These are phyloP conservation scores for Wickerhamiella musiphila DNA, from an alignment of 805 yeast species.

Conservation along the genomic window DNA sequence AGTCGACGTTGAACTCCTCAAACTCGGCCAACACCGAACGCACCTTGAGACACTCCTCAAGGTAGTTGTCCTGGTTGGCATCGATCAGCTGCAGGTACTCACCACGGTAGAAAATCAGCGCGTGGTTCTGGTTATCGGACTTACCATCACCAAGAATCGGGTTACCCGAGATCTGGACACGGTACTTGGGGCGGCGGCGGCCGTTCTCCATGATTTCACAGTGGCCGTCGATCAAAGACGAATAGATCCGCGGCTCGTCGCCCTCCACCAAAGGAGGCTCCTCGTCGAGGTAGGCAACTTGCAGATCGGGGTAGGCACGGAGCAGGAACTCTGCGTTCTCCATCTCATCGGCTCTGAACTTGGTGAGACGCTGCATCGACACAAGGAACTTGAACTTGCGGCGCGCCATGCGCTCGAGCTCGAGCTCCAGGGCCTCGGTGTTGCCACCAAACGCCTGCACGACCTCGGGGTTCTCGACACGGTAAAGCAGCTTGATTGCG, in stretches of 20 bases:
- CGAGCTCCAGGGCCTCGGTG: constrained; percentile 90
- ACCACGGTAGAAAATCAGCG: constrained; percentile 75
- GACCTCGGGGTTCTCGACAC: constrained; percentile 88
- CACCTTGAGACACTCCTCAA: constrained; percentile 86
- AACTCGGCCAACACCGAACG: constrained; percentile 79
- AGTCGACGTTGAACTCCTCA: constrained; percentile 51
- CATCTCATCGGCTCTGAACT: constrained; percentile 46
- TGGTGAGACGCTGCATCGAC: constrained; percentile 72
- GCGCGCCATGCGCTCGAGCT: constrained; percentile 66
- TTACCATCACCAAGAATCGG: constrained; percentile 95
- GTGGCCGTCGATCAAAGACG: constrained; percentile 51
- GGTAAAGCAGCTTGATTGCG: constrained; percentile 81
- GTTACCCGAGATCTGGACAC: constrained; percentile 72
- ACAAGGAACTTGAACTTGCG: constrained; percentile 68
- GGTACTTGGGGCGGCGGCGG: constrained; percentile 41
- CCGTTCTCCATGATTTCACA: constrained; percentile 40
- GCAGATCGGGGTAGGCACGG: constrained; percentile 52
- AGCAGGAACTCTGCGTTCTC: constrained; percentile 51
- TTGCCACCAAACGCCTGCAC: constrained; percentile 98
- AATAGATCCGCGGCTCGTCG: constrained; percentile 34
- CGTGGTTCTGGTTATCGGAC: constrained; percentile 85
- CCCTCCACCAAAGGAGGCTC: constrained; percentile 41
- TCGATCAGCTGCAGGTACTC: constrained; percentile 90
- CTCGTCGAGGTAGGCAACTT: constrained; percentile 85
- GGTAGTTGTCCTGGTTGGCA: constrained; percentile 89